These are phyloP conservation scores for Globisporangium paroecandrum DNA, from an alignment of 352 stramenopile species.

Conservation along the genomic window DNA sequence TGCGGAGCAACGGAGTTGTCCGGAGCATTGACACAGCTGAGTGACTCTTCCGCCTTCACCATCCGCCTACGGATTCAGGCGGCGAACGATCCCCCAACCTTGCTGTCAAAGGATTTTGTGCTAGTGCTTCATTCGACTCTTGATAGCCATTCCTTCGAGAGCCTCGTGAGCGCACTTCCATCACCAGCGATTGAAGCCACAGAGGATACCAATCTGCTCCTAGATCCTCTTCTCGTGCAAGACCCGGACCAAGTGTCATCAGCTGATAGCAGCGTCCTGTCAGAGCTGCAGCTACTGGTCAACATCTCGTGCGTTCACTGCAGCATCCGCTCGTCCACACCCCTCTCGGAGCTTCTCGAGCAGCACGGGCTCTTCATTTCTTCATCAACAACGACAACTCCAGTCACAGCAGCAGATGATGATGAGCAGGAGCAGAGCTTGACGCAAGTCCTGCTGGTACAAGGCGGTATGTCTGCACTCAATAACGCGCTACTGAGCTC, in stretches of 20 bases:
- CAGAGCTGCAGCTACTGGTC: constrained; percentile 22
- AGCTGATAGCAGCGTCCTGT: neutral
- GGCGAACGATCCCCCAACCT: constrained; percentile 32
- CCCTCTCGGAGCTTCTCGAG: constrained; percentile 1
- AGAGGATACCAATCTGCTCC: constrained; percentile 29
- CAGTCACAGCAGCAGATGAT: neutral
- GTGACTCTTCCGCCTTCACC: constrained; percentile 9
- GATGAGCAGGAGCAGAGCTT: constrained; percentile 5
- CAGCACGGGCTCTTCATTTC: constrained; percentile 14
- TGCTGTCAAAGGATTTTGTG: constrained; percentile 33
- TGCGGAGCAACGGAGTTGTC: neutral
- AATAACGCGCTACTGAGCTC: constrained; percentile 36
- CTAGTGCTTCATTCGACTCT: constrained; percentile 4
- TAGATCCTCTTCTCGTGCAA: constrained; percentile 24
- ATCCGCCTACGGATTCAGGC: constrained; percentile 27
- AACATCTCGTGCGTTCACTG: constrained; percentile 43
- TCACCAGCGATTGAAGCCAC: constrained; percentile 22
- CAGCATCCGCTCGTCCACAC: constrained; percentile 17
- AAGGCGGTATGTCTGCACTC: constrained; percentile 27
- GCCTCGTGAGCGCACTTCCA: neutral
- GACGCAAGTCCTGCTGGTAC: constrained; percentile 17
- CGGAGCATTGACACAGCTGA: neutral
- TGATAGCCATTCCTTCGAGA: constrained; percentile 7
- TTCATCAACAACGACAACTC: neutral
- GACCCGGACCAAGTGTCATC: constrained; percentile 23